Evolutionary conservation across 768 basidiomycete genomes (phyloP).

Genomic region (Pseudohyphozyma bogoriensis): DNA sequence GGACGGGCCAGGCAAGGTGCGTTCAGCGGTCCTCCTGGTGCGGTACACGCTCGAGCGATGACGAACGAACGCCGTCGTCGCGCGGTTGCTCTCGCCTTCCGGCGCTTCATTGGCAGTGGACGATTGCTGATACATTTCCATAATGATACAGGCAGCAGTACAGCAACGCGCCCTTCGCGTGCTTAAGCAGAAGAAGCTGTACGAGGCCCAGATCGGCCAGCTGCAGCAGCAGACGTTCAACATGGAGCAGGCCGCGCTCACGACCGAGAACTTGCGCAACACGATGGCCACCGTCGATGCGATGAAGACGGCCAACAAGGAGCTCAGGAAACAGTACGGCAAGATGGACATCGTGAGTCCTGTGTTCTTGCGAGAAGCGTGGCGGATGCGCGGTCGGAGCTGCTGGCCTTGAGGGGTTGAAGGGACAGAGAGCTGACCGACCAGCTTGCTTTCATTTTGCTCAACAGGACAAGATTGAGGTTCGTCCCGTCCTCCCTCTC

Average conservation of each 20-base stretch:
- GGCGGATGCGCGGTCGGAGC: too few species aligned
- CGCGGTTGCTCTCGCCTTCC: neutral
- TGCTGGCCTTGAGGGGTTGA: too few species aligned
- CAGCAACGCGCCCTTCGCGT: conserved; percentile 88
- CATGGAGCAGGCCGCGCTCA: conserved; percentile 90
- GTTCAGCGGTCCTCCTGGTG: conserved; percentile 9
- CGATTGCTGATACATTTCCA: neutral
- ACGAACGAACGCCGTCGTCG: too few species aligned
- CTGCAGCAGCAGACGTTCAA: conserved; percentile 93
- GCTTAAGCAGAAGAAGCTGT: conserved; percentile 87
- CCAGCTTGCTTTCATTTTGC: too few species aligned
- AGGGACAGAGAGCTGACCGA: too few species aligned
- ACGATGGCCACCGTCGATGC: conserved; percentile 98
- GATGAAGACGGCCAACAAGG: conserved; percentile 92
- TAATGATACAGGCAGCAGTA: conserved; percentile 58
- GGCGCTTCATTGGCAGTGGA: neutral
- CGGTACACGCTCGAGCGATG: neutral
- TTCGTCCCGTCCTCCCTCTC: neutral
- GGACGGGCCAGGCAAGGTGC: conserved; percentile 88
- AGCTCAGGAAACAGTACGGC: conserved; percentile 91
- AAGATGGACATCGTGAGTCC: conserved; percentile 65
- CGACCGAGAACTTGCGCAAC: conserved; percentile 95
- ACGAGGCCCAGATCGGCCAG: conserved; percentile 82
- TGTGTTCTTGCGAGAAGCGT: neutral
- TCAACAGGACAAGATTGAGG: neutral